Base-by-base conservation (phyloP, 164 flowering plant genomes). In the Tetrastigma voinierianum region DNA sequence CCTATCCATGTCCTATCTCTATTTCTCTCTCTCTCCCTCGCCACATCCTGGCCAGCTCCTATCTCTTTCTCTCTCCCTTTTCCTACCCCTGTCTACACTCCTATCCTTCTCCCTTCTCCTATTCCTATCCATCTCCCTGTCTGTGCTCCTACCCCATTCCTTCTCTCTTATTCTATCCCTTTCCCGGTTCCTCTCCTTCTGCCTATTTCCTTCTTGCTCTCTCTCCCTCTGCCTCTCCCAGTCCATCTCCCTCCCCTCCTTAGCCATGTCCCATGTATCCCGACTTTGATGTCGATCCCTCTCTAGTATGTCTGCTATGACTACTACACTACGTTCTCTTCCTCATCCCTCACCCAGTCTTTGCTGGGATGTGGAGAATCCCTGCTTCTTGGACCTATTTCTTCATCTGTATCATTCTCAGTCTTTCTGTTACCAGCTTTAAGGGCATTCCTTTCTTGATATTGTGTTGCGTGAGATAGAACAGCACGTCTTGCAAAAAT, bases 261-360 rank as follows among this genome's bases (percentile, higher is more conserved):
- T 20, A 56, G 45, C 60, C 54, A 57, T 61, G 32, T 70, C 81
- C n/a, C 20, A 16, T 13, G 21, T 44, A 7, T 73, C 78, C 68
- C 70, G 45, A 59, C 70, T 70, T 15, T 61, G 62, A 66, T 75
- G 68, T 46, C 74, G 49, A 78, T 83, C 16, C 67, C 81, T 25
- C 65, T 48, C 1, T 45, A 65, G 24, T 55, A 59, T 67, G 25
- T 57, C 80, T 71, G 61, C 74, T 76, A 46, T 72, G 72, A 70
- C 75, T 75, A 55, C 56, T 65, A 69, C n/a, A n/a, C 78, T 76
- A 11, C 56, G 53, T 59, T 80, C 85, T 60, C 79, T 77, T 72
- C 82, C 48, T 72, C 74, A 52, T 69, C 74, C 59, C 67, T 76
- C 48, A 51, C 68, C 64, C 67, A 46, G 57, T 83, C 86, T 67